These are phyloP conservation scores for Diaporthe capsici DNA, from an alignment of 2,329 filamentous ascomycete species.

Conservation along the genomic window DNA sequence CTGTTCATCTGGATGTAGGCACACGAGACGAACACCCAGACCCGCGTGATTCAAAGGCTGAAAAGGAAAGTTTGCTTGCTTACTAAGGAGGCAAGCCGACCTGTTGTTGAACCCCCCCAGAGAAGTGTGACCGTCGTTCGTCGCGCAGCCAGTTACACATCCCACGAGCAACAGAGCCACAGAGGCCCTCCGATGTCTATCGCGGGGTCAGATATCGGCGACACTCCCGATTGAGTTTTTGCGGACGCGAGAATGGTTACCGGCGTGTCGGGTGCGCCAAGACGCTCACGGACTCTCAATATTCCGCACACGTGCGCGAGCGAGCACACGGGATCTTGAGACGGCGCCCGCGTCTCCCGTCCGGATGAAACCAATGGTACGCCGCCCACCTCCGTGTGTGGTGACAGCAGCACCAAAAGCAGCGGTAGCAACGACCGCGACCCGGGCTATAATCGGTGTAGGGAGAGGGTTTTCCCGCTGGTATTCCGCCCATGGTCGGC, in stretches of 20 bases:
- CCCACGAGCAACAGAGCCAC: background rate
- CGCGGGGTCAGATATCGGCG: background rate
- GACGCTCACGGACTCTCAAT: background rate
- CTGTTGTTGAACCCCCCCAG: background rate
- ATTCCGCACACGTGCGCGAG: background rate
- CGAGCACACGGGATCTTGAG: constrained; percentile 7
- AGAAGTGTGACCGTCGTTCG: background rate
- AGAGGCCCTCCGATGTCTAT: background rate
- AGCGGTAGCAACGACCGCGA: background rate
- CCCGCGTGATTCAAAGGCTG: background rate
- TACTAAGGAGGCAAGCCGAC: background rate
- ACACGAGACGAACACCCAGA: background rate
- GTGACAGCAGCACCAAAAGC: background rate
- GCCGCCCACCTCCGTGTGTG: background rate
- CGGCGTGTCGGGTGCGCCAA: constrained; percentile 1
- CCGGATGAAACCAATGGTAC: constrained; percentile 1
- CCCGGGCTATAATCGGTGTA: background rate
- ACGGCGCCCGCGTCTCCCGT: background rate
- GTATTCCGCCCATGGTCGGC: background rate
- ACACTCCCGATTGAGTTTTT: background rate
- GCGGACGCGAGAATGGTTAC: background rate
- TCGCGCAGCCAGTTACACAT: background rate
- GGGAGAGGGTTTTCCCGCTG: background rate
- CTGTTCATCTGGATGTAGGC: background rate
- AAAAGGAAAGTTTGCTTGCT: background rate